Evolutionary conservation across 768 basidiomycete species (phyloP).

Genomic region (Favolaschia claudopus): DNA sequence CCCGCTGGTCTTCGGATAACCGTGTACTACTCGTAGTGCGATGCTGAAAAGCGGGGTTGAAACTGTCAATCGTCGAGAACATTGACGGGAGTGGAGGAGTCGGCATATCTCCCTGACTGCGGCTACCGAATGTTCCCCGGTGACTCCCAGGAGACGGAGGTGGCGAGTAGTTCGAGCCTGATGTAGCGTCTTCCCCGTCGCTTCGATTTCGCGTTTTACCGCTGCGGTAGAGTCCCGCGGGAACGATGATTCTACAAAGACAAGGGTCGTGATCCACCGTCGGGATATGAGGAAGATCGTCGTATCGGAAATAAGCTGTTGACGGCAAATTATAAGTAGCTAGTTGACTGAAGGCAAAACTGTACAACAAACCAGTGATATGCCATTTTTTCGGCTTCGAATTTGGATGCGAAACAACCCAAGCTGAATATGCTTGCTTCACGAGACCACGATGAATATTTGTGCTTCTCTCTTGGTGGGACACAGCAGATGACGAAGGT

Average conservation of each 20-base stretch:
- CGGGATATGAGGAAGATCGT: conserved; percentile 54
- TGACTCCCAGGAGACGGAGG: conserved; percentile 22
- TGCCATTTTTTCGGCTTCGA: conserved; percentile 69
- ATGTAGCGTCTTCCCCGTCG: conserved; percentile 38
- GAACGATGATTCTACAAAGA: conserved; percentile 52
- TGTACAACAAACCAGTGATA: conserved; percentile 56
- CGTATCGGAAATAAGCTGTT: conserved; percentile 57
- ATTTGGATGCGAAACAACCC: conserved; percentile 55
- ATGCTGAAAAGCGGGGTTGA: conserved; percentile 33
- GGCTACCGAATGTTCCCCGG: conserved; percentile 9
- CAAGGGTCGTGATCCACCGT: conserved; percentile 55
- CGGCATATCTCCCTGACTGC: conserved; percentile 16
- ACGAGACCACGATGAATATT: conserved; percentile 65
- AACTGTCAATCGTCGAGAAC: conserved; percentile 40
- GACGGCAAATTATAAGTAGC: conserved; percentile 41
- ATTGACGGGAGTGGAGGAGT: conserved; percentile 48
- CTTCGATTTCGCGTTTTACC: conserved; percentile 51
- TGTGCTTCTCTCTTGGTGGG: conserved; percentile 64
- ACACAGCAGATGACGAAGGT: conserved; percentile 59
- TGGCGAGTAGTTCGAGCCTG: background rate
- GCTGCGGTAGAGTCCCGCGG: conserved; percentile 54
- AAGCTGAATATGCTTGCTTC: conserved; percentile 78
- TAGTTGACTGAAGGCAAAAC: conserved; percentile 43
- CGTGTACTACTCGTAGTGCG: conserved; percentile 48
- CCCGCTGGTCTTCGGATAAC: conserved; percentile 64